Evolutionary conservation across 106 monocot genomes (phyloP).

Genomic region (Xerophyta viscosa): DNA sequence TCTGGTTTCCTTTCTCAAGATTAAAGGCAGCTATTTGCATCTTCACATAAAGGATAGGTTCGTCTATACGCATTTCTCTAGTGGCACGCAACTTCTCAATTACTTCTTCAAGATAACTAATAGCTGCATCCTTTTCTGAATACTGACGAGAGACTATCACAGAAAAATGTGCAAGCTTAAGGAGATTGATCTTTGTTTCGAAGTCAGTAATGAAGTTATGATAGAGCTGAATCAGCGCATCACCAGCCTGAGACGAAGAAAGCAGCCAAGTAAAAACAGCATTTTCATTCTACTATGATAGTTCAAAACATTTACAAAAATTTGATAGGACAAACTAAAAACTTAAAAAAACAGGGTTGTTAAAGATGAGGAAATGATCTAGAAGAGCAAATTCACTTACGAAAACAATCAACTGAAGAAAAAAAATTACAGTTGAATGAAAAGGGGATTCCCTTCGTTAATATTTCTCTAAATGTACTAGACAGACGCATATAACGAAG

Average conservation of each 20-base stretch:
- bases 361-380: too few species aligned
- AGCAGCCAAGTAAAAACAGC: too few species aligned
- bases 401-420: too few species aligned
- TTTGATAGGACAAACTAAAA: too few species aligned
- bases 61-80: conserved; percentile 50
- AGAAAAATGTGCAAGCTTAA: conserved; percentile 92
- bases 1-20: conserved; percentile 70
- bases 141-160: conserved; percentile 84
- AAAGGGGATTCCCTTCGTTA: too few species aligned
- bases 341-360: too few species aligned
- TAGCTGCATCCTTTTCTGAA: conserved; percentile 74
- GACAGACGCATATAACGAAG: too few species aligned
- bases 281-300: too few species aligned
- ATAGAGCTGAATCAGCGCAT: conserved; percentile 91
- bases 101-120: conserved; percentile 79
- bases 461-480: too few species aligned
- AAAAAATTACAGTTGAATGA: too few species aligned
- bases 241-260: conserved; percentile 67
- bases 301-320: too few species aligned
- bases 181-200: conserved; percentile 96
- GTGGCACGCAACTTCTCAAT: conserved; percentile 76
- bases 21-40: conserved; percentile 88
- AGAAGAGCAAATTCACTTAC: too few species aligned
- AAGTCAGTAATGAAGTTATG: conserved; percentile 96
- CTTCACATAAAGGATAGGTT: conserved; percentile 86